Evolutionary conservation across 768 basidiomycete species (phyloP).

Genomic region (Mycena maculata): DNA sequence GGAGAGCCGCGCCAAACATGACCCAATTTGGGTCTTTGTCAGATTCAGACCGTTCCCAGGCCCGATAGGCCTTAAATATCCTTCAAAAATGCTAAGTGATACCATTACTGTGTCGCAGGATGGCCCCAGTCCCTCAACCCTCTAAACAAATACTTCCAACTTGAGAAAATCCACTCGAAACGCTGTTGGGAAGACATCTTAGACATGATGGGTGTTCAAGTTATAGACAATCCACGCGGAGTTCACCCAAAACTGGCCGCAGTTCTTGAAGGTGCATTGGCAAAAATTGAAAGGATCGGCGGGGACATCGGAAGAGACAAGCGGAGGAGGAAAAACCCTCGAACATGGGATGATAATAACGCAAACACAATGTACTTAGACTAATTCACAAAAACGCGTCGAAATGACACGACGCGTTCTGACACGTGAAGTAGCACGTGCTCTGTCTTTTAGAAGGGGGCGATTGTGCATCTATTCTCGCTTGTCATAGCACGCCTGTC

Average conservation of each 20-base stretch:
- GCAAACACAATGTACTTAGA: too few relatives aligned
- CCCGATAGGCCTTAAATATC: too few relatives aligned
- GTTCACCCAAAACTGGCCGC: neutral
- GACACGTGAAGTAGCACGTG: neutral
- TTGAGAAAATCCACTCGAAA: neutral
- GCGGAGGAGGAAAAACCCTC: too few relatives aligned
- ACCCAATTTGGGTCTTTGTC: too few relatives aligned
- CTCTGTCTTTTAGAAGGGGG: constrained; percentile 4
- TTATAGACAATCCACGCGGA: neutral
- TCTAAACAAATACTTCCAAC: too few relatives aligned
- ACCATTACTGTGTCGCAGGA: too few relatives aligned
- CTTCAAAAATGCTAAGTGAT: too few relatives aligned
- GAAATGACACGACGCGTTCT: neutral
- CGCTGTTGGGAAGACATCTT: neutral
- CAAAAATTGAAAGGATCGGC: constrained; percentile 1
- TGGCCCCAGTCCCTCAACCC: too few relatives aligned
- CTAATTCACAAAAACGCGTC: constrained; percentile 2
- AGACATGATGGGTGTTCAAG: constrained; percentile 11
- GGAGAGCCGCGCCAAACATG: too few relatives aligned
- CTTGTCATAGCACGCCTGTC: too few relatives aligned
- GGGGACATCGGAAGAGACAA: constrained; percentile 4
- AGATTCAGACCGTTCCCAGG: too few relatives aligned
- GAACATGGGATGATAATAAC: too few relatives aligned
- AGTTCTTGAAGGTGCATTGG: neutral
- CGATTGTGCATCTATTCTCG: neutral